Evolutionary conservation across 2,329 filamentous ascomycete genomes (phyloP), one percentile per base, ranked within the genome.

Genomic region (Sphaerulina musiva): DNA sequence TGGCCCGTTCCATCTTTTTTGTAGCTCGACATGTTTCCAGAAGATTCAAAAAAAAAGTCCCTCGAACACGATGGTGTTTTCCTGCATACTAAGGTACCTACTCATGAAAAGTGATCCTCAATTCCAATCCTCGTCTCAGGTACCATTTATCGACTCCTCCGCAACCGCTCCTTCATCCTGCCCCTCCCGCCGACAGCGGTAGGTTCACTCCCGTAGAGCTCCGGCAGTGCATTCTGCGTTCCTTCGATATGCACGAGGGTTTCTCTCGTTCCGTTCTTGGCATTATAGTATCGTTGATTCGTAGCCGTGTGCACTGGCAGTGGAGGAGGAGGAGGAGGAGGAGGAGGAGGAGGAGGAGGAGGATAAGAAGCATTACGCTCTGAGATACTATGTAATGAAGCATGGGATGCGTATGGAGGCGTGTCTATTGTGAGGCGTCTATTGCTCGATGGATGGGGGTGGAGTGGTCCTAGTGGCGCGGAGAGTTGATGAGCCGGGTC

Each of bases 21-120:
- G 4, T 84, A 84, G 74, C 74, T 86, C 8, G 88, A 92, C 60
- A 66, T 92, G 14, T 1, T 85, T 95, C 62, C 84, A 93, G 64
- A 95, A 95, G 71, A 82, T 92, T 20, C 20, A 20, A 20, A 20
- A 20, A 20, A 20, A 69, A 90, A 86, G 69, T 84, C 87, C 0
- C 72, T 89, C 1, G 89, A 89, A 0, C 91, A 89, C 72, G 91
- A 87, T 62, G 80, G 81, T 43, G 85, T 91, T 1, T 89, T n/a
- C n/a, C 86, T 0, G 89, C 91, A 68, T 92, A 92, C 64, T 76
- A n/a, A n/a, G n/a, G n/a, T n/a, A n/a, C 11, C 26, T 17, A 17
- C 14, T 1, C 14, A 17, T 17, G 1, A 17, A 17, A 17, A 17
- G 14, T 17, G 1, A 17, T 17, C 14, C 14, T 17, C 14, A 17